Evolutionary conservation across 345 rosid species (phyloP).

Genomic region (Arabis alpina): DNA sequence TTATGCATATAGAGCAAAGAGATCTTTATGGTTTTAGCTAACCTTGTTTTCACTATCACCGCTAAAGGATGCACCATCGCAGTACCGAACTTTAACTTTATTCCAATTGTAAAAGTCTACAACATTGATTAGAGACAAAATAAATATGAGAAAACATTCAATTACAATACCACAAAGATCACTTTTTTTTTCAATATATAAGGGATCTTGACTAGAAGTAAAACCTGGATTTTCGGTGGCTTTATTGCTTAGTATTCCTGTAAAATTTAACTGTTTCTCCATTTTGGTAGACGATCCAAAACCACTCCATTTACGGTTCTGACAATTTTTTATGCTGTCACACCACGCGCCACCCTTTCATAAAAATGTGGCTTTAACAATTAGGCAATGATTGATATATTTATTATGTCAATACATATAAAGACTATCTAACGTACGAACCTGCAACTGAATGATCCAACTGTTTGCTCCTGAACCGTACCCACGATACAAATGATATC

Average conservation of each 20-base stretch:
- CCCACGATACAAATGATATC: constrained; percentile 76
- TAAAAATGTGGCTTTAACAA: neutral
- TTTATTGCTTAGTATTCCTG: constrained; percentile 78
- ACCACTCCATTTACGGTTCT: constrained; percentile 58
- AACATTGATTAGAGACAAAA: neutral
- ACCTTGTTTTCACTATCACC: constrained; percentile 85
- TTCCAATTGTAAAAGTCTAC: constrained; percentile 96
- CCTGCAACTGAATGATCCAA: constrained; percentile 86
- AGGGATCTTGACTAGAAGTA: neutral
- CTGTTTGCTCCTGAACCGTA: constrained; percentile 74
- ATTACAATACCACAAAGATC: neutral
- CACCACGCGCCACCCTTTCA: constrained; percentile 97
- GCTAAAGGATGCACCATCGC: constrained; percentile 90
- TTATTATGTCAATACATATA: no score
- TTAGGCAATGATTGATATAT: neutral
- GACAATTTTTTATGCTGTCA: constrained; percentile 65
- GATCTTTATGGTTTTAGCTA: neutral
- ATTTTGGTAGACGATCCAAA: constrained; percentile 75
- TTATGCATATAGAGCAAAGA: neutral
- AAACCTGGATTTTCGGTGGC: constrained; percentile 80
- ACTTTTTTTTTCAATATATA: neutral
- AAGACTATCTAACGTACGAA: constrained; percentile 30
- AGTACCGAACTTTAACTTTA: constrained; percentile 82
- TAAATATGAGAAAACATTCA: neutral
- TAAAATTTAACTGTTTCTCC: constrained; percentile 63